These are phyloP conservation scores for Firmiana major DNA, from an alignment of 345 rosid genomes.

Conservation along the genomic window DNA sequence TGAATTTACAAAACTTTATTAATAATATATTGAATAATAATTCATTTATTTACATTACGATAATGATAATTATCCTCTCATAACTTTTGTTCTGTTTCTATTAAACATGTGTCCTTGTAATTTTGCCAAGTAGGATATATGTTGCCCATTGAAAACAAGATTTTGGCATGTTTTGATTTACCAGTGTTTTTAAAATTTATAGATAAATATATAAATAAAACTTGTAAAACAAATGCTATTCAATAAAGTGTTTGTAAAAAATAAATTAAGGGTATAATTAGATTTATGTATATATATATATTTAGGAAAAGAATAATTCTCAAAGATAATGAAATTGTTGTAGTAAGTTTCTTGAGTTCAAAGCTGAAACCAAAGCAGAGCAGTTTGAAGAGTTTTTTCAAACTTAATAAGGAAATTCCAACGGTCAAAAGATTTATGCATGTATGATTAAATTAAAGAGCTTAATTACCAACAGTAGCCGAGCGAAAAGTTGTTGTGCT, in stretches of 20 bases:
- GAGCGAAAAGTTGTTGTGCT: slow-evolving; percentile 76
- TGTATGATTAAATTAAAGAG: not conserved
- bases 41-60: too few relatives aligned
- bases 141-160: not conserved
- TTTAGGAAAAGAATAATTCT: too few relatives aligned
- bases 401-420: not conserved
- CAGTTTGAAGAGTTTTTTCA: not conserved
- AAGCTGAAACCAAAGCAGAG: not conserved
- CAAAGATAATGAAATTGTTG: too few relatives aligned
- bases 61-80: not conserved
- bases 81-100: not conserved
- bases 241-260: too few relatives aligned
- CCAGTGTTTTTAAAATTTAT: not conserved
- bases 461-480: slow-evolving; percentile 84
- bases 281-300: too few relatives aligned
- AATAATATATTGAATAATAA: too few relatives aligned
- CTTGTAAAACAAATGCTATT: too few relatives aligned
- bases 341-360: not conserved
- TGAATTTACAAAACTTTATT: too few relatives aligned
- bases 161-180: not conserved
- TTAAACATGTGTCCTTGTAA: not conserved
- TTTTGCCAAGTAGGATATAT: too few relatives aligned
- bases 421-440: not conserved
- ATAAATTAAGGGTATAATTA: too few relatives aligned
- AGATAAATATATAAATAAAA: not conserved